Percentiles rank a stretch among this genome's conserved stretches.
These are phyloP conservation scores for Penicillium sp. DNA, from an alignment of 2,329 filamentous ascomycete genomes.

Conservation along the genomic window DNA sequence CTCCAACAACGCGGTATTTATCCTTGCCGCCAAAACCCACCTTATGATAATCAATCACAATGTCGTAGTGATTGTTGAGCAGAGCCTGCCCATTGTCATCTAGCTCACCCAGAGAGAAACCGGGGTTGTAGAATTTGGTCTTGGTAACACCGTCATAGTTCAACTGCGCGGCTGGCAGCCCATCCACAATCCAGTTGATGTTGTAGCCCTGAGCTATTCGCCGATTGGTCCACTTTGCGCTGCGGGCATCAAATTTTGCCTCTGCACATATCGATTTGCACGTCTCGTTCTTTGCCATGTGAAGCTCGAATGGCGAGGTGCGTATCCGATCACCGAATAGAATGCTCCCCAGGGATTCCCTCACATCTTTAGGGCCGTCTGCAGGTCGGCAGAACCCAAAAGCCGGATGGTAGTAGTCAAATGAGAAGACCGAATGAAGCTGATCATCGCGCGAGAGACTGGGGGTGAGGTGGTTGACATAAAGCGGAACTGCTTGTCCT, in stretches of 20 bases:
- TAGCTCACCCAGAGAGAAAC: conserved; percentile 72
- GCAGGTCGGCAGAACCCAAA: conserved; percentile 87
- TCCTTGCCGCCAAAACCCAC: conserved; percentile 56
- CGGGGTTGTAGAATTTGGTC: conserved; percentile 82
- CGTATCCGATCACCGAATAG: conserved; percentile 95
- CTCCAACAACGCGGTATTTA: conserved; percentile 84
- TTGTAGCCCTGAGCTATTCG: conserved; percentile 84
- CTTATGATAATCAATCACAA: conserved; percentile 86
- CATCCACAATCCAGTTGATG: conserved; percentile 93
- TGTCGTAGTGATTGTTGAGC: conserved; percentile 95
- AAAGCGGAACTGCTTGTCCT: conserved; percentile 76
- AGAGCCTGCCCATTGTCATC: conserved; percentile 55
- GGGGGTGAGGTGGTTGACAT: conserved; percentile 90
- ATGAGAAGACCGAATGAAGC: conserved; percentile 88
- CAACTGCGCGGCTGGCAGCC: conserved; percentile 82
- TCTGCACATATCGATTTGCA: conserved; percentile 77
- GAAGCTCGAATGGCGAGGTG: conserved; percentile 88
- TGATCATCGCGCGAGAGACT: conserved; percentile 75
- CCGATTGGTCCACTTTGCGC: conserved; percentile 75
- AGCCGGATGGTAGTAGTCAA: conserved; percentile 87
- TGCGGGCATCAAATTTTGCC: conserved; percentile 62
- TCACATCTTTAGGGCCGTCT: conserved; percentile 71
- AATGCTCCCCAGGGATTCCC: conserved; percentile 91
- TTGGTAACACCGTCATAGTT: conserved; percentile 73
- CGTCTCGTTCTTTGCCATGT: conserved; percentile 81